Conservation (phyloP, 2,329 filamentous ascomycete genomes). For the Talaromyces marneffei region DNA sequence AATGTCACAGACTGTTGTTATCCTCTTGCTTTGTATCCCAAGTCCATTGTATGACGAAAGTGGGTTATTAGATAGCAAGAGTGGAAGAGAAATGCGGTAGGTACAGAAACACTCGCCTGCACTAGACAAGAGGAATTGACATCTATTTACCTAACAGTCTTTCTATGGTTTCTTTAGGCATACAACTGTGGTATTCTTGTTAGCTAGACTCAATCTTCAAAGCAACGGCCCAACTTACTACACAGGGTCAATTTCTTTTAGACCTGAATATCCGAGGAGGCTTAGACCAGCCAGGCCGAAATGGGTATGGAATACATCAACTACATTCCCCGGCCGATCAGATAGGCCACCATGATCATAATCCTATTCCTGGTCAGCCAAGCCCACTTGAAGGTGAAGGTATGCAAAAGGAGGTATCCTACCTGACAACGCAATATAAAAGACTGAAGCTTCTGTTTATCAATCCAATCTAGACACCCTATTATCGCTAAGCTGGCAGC, state of each 20-base stretch:
- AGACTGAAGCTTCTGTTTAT: conserved; percentile 66
- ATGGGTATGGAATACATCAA: conserved; percentile 92
- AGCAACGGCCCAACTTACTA: conserved; percentile 56
- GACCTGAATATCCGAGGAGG: conserved; percentile 68
- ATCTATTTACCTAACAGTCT: conserved; percentile 47
- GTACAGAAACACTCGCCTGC: not conserved
- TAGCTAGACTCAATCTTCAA: conserved; percentile 15
- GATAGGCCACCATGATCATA: conserved; percentile 75
- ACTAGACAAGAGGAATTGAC: not conserved
- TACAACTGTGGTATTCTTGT: conserved; percentile 47
- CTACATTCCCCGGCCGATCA: conserved; percentile 87
- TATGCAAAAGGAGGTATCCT: conserved; percentile 15
- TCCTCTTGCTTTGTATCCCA: conserved; percentile 70
- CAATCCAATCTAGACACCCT: conserved; percentile 83
- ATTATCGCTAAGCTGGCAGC: conserved; percentile 88
- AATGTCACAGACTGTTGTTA: conserved; percentile 37
- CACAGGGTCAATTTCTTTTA: conserved; percentile 77
- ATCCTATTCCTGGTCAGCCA: conserved; percentile 48
- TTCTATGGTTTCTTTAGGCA: conserved; percentile 63
- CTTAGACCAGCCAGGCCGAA: conserved; percentile 88
- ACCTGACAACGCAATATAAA: conserved; percentile 86
- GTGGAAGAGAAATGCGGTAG: conserved; percentile 23
- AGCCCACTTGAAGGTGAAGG: not conserved
- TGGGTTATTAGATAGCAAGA: conserved; percentile 69
- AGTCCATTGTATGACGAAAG: conserved; percentile 47